phyloP scores from a whole-genome alignment of 1,284 basidiomycete genomes.

The Apiotrichum siamense region DNA sequence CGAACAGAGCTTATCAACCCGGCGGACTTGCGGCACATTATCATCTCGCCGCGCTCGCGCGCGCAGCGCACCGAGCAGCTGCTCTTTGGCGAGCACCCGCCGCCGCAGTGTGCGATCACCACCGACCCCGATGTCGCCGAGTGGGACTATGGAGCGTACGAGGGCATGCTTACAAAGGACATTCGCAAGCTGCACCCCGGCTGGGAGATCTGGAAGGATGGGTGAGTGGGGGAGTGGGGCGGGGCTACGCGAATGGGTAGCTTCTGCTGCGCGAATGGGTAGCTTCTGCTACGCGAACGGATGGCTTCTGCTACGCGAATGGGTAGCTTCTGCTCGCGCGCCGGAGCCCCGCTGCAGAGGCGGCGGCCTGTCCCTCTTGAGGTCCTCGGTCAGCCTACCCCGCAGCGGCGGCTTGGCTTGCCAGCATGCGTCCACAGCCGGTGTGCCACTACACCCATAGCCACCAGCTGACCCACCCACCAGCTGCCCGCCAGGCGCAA shows the following conservation, averaged over 20 bases:
- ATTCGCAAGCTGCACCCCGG: slow-evolving; percentile 61
- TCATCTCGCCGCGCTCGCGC: slow-evolving; percentile 75
- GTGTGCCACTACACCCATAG: too few species aligned
- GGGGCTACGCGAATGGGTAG: slow-evolving; percentile 56
- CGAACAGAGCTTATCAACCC: slow-evolving; percentile 71
- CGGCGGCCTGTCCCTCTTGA: too few species aligned
- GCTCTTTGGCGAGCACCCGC: slow-evolving; percentile 40
- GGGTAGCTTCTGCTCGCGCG: too few species aligned
- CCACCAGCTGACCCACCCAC: slow-evolving; percentile 22
- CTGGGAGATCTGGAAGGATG: slow-evolving; percentile 79
- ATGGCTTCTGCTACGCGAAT: too few species aligned
- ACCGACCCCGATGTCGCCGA: slow-evolving; percentile 50
- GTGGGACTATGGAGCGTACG: slow-evolving; percentile 89
- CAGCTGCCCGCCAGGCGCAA: slow-evolving; percentile 61
- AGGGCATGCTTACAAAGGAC: slow-evolving; percentile 68
- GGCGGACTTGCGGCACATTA: slow-evolving; percentile 64
- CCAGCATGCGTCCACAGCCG: too few species aligned
- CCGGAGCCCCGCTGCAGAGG: too few species aligned
- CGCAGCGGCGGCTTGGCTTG: too few species aligned
- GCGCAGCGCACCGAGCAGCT: slow-evolving; percentile 80
- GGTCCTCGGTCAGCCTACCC: too few species aligned
- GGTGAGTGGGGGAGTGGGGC: slow-evolving; percentile 67
- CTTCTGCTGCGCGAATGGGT: too few species aligned
- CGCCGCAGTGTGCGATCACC: slow-evolving; percentile 26
- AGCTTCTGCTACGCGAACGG: too few species aligned